Evolutionary conservation across 2,329 filamentous ascomycete genomes (phyloP).

Genomic region (Pseudocercospora macadamiae): DNA sequence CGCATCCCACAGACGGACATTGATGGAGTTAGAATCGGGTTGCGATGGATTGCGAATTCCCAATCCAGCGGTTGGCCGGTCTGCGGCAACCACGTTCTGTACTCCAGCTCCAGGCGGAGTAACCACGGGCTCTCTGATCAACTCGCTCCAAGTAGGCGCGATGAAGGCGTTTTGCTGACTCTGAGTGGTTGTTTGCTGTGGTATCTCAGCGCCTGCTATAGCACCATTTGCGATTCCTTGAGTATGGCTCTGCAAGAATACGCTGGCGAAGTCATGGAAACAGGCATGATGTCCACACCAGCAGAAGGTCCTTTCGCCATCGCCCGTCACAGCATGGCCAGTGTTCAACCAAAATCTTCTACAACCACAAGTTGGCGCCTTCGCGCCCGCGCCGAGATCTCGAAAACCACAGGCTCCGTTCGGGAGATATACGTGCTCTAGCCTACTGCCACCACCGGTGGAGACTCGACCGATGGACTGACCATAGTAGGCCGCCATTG

Average conservation of each 20-base stretch:
- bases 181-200: conserved; percentile 12
- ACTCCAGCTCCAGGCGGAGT: conserved; percentile 14
- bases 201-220: neutral
- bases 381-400: conserved; percentile 48
- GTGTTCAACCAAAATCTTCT: conserved; percentile 53
- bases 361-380: conserved; percentile 55
- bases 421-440: conserved; percentile 43
- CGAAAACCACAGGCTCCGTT: conserved; percentile 57
- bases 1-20: conserved; percentile 38
- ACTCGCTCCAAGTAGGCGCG: conserved; percentile 29
- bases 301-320: conserved; percentile 47
- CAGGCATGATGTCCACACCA: conserved; percentile 62
- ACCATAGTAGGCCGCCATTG: conserved; percentile 38
- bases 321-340: conserved; percentile 26
- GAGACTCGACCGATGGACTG: conserved; percentile 24
- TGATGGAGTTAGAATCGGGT: conserved; percentile 34
- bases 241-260: neutral
- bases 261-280: conserved; percentile 46
- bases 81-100: neutral
- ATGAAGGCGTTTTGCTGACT: conserved; percentile 15
- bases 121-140: conserved; percentile 18
- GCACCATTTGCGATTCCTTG: neutral
- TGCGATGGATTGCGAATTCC: conserved; percentile 31
- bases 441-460: conserved; percentile 26
- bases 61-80: conserved; percentile 27